Percentiles rank a stretch among this genome's conserved stretches.
Evolutionary conservation across 305 asterid genomes (phyloP).

Genomic region (Solanum aculeatissimum): DNA sequence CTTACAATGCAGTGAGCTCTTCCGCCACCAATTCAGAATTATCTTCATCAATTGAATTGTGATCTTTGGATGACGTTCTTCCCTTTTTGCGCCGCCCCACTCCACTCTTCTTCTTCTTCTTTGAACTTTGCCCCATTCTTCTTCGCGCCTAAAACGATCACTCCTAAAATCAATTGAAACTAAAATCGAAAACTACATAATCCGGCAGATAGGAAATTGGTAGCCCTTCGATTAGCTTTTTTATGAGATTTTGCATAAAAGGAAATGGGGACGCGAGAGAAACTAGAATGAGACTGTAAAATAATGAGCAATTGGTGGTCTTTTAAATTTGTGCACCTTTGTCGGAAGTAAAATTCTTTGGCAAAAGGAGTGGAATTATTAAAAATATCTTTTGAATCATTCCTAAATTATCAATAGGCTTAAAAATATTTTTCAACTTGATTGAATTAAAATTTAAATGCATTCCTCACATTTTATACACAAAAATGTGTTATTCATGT

Average conservation of each 20-base stretch:
- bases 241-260: not conserved
- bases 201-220: not conserved
- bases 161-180: not conserved
- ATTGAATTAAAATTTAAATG: no score
- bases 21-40: slow-evolving; percentile 54
- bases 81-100: slow-evolving; percentile 36
- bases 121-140: slow-evolving; percentile 65
- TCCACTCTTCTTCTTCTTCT: slow-evolving; percentile 55
- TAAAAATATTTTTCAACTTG: no score
- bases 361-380: no score
- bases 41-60: slow-evolving; percentile 33
- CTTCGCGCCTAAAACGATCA: not conserved
- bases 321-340: no score
- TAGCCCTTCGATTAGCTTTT: not conserved
- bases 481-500: no score
- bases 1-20: slow-evolving; percentile 82
- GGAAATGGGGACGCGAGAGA: not conserved
- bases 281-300: not conserved
- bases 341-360: no score
- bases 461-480: no score
- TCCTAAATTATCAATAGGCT: no score
- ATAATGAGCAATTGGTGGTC: no score
- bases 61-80: slow-evolving; percentile 56
- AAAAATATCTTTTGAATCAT: no score
- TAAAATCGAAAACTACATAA: not conserved